A percentile compares a stretch with the other conserved stretches of the same genome.
These are phyloP conservation scores for Saturnispora halmiae DNA, from an alignment of 805 yeast species.

Conservation along the genomic window DNA sequence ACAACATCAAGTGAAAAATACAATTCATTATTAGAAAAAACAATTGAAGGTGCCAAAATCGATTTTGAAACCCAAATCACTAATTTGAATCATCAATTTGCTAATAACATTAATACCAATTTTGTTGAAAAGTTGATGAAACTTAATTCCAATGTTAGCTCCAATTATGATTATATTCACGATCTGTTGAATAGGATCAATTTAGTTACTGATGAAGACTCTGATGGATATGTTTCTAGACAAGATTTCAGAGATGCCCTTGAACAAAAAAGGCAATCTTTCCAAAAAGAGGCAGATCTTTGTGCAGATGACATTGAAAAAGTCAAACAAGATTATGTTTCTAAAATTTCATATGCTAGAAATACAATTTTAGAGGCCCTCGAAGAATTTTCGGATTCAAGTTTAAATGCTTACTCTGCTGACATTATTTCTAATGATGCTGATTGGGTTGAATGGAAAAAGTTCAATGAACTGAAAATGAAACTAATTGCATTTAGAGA, in stretches of 20 bases:
- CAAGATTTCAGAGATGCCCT: constrained; percentile 39
- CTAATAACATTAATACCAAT: constrained; percentile 23
- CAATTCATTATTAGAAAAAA: constrained; percentile 27
- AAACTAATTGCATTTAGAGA: constrained; percentile 49
- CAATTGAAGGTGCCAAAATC: constrained; percentile 31
- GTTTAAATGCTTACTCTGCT: constrained; percentile 55
- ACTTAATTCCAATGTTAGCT: constrained; percentile 23
- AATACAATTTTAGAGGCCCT: constrained; percentile 49
- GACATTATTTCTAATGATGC: constrained; percentile 40
- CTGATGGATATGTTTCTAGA: constrained; percentile 33
- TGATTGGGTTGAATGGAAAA: constrained; percentile 51
- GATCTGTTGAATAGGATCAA: constrained; percentile 21
- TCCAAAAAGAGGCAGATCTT: constrained; percentile 26
- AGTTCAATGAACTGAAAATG: constrained; percentile 48
- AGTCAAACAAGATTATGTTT: constrained; percentile 28
- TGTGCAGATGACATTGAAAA: constrained; percentile 27
- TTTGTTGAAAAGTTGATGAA: constrained; percentile 30
- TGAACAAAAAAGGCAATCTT: constrained; percentile 23
- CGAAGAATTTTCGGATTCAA: constrained; percentile 65
- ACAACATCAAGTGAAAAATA: constrained; percentile 20
- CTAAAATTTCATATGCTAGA: constrained; percentile 27
- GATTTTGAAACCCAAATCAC: constrained; percentile 33
- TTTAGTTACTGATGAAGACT: constrained; percentile 9
- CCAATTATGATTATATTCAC: constrained; percentile 25
- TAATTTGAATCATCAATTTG: constrained; percentile 22